Conservation (phyloP, 139 green algal species). For the Klebsormidium nitens region DNA sequence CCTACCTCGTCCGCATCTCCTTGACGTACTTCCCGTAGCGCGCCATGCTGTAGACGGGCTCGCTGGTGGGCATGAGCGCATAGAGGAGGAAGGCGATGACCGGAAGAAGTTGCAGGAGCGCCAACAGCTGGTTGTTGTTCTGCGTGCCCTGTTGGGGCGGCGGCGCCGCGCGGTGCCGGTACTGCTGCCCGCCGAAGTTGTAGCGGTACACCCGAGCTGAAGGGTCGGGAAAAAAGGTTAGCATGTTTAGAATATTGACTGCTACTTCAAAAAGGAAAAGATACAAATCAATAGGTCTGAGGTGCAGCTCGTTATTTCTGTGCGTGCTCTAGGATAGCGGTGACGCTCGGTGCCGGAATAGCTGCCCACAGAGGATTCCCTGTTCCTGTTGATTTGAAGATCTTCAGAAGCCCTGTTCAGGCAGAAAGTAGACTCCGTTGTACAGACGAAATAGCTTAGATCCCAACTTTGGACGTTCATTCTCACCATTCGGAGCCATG, state of each 20-base stretch:
- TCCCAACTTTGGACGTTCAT: too few relatives aligned
- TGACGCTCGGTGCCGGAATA: neutral
- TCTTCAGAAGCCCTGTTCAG: neutral
- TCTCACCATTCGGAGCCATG: too few relatives aligned
- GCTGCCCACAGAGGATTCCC: neutral
- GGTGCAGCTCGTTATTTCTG: too few relatives aligned
- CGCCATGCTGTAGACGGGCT: constrained; percentile 16
- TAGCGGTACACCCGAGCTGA: neutral
- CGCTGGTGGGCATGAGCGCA: constrained; percentile 9
- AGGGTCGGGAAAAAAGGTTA: too few relatives aligned
- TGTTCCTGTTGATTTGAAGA: neutral
- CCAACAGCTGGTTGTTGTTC: too few relatives aligned
- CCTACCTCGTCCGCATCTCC: neutral
- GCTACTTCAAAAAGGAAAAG: too few relatives aligned
- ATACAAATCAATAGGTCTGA: too few relatives aligned
- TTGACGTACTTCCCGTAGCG: constrained; percentile 2
- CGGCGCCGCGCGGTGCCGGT: neutral
- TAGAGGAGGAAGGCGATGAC: constrained; percentile 22
- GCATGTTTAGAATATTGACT: too few relatives aligned
- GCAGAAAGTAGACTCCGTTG: too few relatives aligned
- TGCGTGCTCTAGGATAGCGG: too few relatives aligned
- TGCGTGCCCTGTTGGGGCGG: neutral
- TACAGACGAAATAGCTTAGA: too few relatives aligned
- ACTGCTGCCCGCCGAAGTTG: neutral
- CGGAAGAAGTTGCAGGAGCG: constrained; percentile 26